Evolutionary conservation across 2,329 filamentous ascomycete species (phyloP), one percentile per base, ranked within the genome.

Genomic region (Fusarium devonianum): DNA sequence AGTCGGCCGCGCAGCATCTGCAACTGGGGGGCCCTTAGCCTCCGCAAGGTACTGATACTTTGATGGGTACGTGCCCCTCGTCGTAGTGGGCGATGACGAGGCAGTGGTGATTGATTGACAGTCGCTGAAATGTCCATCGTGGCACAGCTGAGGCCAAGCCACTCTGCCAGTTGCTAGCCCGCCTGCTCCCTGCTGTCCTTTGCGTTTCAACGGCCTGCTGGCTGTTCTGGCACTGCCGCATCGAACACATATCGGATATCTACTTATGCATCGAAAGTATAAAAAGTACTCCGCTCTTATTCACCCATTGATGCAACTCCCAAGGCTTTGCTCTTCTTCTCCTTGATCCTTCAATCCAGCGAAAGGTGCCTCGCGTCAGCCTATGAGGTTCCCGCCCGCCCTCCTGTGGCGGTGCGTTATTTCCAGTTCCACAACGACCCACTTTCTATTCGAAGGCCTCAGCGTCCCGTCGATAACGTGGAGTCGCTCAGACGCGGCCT

Each of bases 11-110:
- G 32, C 12, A 34, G 23, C 45, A 46, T 43, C 58, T 65, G 60
- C 60, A 43, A 64, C 58, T 64, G 60, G 62, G 57, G 51, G 48
- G 49, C 43, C 50, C 42, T 35, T 45, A 25, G 26, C 21, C 22
- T 23, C n/a, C 3, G 13, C 17, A 29, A 65, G 47, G 67, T 69
- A 69, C 62, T 52, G 61, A 54, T 69, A 69, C 67, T 47, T 58
- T 34, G 23, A 18, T 30, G 28, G 58, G 59, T 60, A 58, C 62
- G 55, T 64, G 53, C 56, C 57, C 55, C 51, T 53, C 53, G 53
- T 62, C 52, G 48, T 58, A 52, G 58, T 53, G 61, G 67, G 65
- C 64, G 71, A 73, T 74, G 71, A 73, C 71, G 71, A 74, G 71
- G 71, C 71, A 71, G 66, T 66, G 63, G 60, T 63, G 38, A 49